Conservation (phyloP, 306 rosid genomes). For the Carpinus fangiana region DNA sequence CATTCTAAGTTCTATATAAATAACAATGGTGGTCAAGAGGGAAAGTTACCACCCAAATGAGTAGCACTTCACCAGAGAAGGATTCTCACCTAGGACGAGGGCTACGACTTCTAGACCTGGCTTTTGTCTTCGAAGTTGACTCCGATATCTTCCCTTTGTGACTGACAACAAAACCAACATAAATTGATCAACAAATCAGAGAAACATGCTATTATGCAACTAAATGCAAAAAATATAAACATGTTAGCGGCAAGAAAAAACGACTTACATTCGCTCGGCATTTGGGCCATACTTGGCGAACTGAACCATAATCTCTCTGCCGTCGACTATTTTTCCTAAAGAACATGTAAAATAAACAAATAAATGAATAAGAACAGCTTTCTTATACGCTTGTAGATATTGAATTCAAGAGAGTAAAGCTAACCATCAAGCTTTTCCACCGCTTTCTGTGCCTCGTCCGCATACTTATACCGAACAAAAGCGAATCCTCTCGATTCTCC, state of each 20-base stretch:
- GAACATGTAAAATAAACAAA: background rate
- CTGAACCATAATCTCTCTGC: conserved; percentile 83
- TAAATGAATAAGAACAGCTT: background rate
- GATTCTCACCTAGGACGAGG: conserved; percentile 67
- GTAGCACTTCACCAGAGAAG: background rate
- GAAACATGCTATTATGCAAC: background rate
- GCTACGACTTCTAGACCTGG: conserved; percentile 65
- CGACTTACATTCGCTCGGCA: conserved; percentile 68
- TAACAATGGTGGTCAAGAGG: background rate
- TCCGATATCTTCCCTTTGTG: conserved; percentile 62
- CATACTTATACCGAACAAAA: conserved; percentile 70
- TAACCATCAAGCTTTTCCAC: conserved; percentile 71
- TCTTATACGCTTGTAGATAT: background rate
- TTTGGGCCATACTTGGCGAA: conserved; percentile 84
- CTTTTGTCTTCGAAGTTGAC: conserved; percentile 46
- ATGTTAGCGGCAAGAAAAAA: background rate
- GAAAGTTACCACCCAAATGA: background rate
- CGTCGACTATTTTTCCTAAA: conserved; percentile 67
- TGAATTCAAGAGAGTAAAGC: conserved; percentile 1
- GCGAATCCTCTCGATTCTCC: conserved; percentile 79
- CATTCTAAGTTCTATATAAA: background rate
- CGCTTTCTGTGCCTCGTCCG: conserved; percentile 75
- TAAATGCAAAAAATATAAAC: background rate
- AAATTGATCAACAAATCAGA: background rate
- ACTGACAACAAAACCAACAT: conserved; percentile 26